Evolutionary conservation across 805 yeast genomes (phyloP).

Genomic region (Ogataea allantospora): DNA sequence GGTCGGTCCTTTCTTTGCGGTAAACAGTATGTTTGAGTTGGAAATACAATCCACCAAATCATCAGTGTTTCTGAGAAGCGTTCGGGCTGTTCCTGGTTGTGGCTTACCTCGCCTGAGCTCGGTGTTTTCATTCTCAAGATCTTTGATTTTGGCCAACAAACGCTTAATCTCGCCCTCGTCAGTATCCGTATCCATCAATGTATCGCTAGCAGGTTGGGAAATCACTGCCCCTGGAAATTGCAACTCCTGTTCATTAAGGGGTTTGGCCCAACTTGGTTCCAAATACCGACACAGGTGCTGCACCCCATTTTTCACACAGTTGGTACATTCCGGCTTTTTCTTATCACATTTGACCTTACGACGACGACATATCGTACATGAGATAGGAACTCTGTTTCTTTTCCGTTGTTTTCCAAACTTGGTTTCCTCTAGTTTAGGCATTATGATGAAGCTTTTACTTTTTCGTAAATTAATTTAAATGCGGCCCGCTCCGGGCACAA

Average conservation of each 20-base stretch:
- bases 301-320: slow-evolving; percentile 57
- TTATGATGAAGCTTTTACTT: slow-evolving; percentile 1
- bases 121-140: slow-evolving; percentile 28
- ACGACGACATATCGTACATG: slow-evolving; percentile 39
- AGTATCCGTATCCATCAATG: slow-evolving; percentile 7
- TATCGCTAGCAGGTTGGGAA: slow-evolving; percentile 6
- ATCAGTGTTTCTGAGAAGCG: slow-evolving; percentile 18
- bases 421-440: slow-evolving; percentile 16
- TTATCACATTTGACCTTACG: slow-evolving; percentile 42
- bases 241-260: slow-evolving; percentile 34
- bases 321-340: slow-evolving; percentile 54
- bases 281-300: slow-evolving; percentile 56
- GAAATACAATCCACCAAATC: slow-evolving; percentile 34
- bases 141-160: slow-evolving; percentile 27
- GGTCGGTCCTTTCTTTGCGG: slow-evolving; percentile 35
- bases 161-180: slow-evolving; percentile 25
- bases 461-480: neutral
- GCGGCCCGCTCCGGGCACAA: slow-evolving; percentile 5
- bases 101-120: slow-evolving; percentile 20
- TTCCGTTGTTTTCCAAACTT: slow-evolving; percentile 30
- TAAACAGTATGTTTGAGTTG: slow-evolving; percentile 36
- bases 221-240: slow-evolving; percentile 24
- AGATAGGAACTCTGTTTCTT: slow-evolving; percentile 39
- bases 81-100: slow-evolving; percentile 4
- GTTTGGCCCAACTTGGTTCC: slow-evolving; percentile 61